Base-by-base conservation (phyloP, 805 yeast species). In the Kodamaea jinghongensis region DNA sequence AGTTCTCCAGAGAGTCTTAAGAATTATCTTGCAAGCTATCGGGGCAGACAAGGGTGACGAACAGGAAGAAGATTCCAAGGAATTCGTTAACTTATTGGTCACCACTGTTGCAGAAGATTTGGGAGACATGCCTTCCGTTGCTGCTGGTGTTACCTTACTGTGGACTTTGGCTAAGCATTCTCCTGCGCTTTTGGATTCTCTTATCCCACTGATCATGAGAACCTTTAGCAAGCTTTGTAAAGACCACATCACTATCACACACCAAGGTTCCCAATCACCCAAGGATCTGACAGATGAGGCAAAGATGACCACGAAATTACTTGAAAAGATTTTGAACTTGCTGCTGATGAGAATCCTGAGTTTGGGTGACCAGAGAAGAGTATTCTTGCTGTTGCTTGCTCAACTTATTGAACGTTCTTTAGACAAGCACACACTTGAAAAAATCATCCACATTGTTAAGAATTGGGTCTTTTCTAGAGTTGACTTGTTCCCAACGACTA, bases 301-400 rank as follows among this genome's bases (percentile, higher is more conserved):
- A 6, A 81, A 77, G 52, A 83, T 85, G 73, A 84, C 95, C 0
- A 83, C 93, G 0, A 78, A 75, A 43, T 63, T 89, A 26, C 65
- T 93, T 32, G 88, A 84, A 43, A 85, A 84, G 58, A 79, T 88
- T 17, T 66, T 93, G 38, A 81, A 83, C 47, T 73, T 91, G 38
- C 79, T 91, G 1, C 79, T 96, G 0, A 75, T 78, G 70, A 77
- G 97, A 48, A 86, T 93, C 4, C 78, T 95, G 0, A 75, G 78
- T n/a, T 67, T 95, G 17, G 97, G 96, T 2, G 99, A 93, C 51
- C 96, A 91, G 54, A 77, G 99, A 44, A 75, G 99, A 37, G 81
- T 90, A 17, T 93, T 90, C 57, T 63, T 93, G 46, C 81, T 95
- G 0, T 68, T 90, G 5, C 71, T 93, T 41, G 96, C 96, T 0